phyloP scores from a whole-genome alignment of 1,284 basidiomycete genomes.

The Cryptococcus amylolentus region DNA sequence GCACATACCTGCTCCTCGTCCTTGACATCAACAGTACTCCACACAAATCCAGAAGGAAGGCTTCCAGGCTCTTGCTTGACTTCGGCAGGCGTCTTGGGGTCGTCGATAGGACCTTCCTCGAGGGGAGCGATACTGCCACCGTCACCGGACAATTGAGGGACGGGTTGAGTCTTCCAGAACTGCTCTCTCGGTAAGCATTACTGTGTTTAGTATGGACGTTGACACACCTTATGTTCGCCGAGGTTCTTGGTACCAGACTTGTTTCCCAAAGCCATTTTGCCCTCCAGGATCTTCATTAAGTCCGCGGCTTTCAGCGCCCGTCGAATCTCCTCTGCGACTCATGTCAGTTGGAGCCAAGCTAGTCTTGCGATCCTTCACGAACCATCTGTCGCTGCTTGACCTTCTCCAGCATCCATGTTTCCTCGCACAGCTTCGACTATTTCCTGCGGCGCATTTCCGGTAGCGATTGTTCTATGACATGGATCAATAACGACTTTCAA shows the following conservation, averaged over 20 bases:
- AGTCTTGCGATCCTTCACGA: not conserved
- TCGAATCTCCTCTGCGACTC: constrained; percentile 40
- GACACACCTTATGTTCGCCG: constrained; percentile 76
- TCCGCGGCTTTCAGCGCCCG: constrained; percentile 49
- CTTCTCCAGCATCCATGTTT: constrained; percentile 35
- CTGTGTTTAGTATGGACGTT: not conserved
- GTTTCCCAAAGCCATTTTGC: constrained; percentile 43
- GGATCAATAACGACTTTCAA: not conserved
- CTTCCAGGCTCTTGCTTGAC: constrained; percentile 83
- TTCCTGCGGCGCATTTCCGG: constrained; percentile 40
- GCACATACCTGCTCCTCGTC: constrained; percentile 65
- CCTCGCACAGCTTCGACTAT: constrained; percentile 41
- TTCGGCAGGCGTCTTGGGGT: constrained; percentile 69
- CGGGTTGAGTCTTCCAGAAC: constrained; percentile 97
- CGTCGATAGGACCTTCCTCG: constrained; percentile 86
- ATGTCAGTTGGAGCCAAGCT: not conserved
- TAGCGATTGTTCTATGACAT: constrained; percentile 25
- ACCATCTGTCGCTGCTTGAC: constrained; percentile 33
- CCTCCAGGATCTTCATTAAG: constrained; percentile 50
- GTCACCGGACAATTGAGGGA: constrained; percentile 60
- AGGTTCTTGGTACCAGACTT: constrained; percentile 65
- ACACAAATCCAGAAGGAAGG: constrained; percentile 89
- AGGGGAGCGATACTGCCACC: constrained; percentile 49
- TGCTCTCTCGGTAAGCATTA: constrained; percentile 36
- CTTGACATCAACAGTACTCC: constrained; percentile 78